phyloP scores from a whole-genome alignment of 2,329 filamentous ascomycete species.

The Colletotrichum cereale region DNA sequence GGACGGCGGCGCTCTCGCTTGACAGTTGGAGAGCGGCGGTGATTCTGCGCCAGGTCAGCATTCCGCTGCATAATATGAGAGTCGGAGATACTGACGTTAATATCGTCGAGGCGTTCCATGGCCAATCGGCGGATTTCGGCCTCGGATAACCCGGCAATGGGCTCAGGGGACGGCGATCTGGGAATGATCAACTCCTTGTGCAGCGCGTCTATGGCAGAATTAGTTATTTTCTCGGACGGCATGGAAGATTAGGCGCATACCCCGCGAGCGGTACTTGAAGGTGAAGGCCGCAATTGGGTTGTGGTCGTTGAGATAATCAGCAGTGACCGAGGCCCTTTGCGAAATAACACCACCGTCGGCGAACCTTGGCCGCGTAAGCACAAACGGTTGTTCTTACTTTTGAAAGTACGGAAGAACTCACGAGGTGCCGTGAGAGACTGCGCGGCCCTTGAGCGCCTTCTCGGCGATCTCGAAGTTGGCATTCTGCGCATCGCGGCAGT shows the following conservation, averaged over 20 bases:
- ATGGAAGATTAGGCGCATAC: slow-evolving; percentile 19
- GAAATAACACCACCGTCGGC: slow-evolving; percentile 19
- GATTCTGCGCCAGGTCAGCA: not conserved
- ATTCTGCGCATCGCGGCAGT: not conserved
- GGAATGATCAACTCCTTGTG: slow-evolving; percentile 42
- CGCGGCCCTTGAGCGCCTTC: slow-evolving; percentile 41
- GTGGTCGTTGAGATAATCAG: slow-evolving; percentile 10
- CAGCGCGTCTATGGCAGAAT: slow-evolving; percentile 40
- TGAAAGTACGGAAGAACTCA: slow-evolving; percentile 23
- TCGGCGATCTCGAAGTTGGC: slow-evolving; percentile 29
- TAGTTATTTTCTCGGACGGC: not conserved
- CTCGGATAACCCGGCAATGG: slow-evolving; percentile 29
- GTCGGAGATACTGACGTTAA: slow-evolving; percentile 24
- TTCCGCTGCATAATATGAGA: not conserved
- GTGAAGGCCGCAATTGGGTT: slow-evolving; percentile 37
- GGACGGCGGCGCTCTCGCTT: slow-evolving; percentile 28
- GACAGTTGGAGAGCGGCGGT: slow-evolving; percentile 15
- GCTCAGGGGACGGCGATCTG: slow-evolving; percentile 38
- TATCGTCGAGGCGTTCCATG: slow-evolving; percentile 29
- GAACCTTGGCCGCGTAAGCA: slow-evolving; percentile 23
- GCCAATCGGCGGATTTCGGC: slow-evolving; percentile 38
- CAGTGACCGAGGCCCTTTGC: not conserved
- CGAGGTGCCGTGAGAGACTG: slow-evolving; percentile 42
- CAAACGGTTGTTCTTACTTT: not conserved
- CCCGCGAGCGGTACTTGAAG: slow-evolving; percentile 45